phyloP scores from a whole-genome alignment of 2,329 filamentous ascomycete species.

The Trichophyton rubrum region DNA sequence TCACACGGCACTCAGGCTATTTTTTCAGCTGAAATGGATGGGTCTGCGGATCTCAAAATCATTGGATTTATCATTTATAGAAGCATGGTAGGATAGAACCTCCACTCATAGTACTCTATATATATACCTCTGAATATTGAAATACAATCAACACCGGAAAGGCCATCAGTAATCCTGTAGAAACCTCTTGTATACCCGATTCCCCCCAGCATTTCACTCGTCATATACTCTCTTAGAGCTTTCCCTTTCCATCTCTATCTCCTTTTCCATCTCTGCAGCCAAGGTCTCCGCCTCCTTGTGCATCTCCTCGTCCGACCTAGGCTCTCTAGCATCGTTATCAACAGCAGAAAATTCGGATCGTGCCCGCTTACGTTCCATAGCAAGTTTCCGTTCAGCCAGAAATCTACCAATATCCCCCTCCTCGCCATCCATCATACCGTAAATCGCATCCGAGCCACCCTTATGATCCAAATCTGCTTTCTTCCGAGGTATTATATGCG shows the following conservation, averaged over 20 bases:
- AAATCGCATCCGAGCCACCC: conserved; percentile 60
- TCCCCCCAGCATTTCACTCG: not conserved
- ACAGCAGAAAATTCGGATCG: conserved; percentile 48
- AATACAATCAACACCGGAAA: no score
- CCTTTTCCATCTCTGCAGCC: conserved; percentile 41
- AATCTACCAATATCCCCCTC: conserved; percentile 69
- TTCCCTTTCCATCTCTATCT: conserved; percentile 12
- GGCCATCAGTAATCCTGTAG: no score
- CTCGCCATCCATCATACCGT: conserved; percentile 69
- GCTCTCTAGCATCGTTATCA: conserved; percentile 56
- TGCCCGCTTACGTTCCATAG: conserved; percentile 5
- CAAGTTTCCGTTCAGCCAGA: conserved; percentile 43
- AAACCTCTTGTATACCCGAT: not conserved
- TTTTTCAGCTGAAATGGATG: no score
- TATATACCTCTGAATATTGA: no score
- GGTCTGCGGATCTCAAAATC: no score
- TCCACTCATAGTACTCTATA: no score
- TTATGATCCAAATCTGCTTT: conserved; percentile 45
- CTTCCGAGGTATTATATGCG: conserved; percentile 72
- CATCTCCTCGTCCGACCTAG: conserved; percentile 66
- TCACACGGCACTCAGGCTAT: not conserved
- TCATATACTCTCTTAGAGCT: not conserved
- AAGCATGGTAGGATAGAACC: no score
- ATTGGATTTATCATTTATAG: no score
- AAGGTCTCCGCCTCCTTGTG: conserved; percentile 59